phyloP scores from a whole-genome alignment of 139 green algal genomes.

The Chlamydomonas eustigma region DNA sequence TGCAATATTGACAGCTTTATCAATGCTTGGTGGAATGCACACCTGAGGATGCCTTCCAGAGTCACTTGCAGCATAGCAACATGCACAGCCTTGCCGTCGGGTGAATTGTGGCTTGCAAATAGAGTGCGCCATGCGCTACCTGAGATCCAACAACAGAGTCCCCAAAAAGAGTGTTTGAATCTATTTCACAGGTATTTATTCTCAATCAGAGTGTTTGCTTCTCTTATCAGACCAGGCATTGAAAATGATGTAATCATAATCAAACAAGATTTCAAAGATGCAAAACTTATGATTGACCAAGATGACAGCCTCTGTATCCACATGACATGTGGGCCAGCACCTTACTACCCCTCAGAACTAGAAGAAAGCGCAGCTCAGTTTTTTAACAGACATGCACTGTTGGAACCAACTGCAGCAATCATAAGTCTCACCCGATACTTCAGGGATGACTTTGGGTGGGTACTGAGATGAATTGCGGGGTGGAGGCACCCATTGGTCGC shows the following conservation, averaged over 20 bases:
- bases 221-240: neutral
- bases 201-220: neutral
- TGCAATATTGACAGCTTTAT: neutral
- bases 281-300: neutral
- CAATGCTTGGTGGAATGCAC: neutral
- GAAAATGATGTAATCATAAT: neutral
- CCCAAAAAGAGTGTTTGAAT: neutral
- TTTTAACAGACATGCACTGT: no score
- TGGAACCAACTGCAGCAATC: no score
- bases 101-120: neutral
- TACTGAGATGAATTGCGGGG: neutral
- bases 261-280: neutral
- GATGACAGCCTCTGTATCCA: no score
- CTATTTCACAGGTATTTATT: neutral
- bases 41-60: constrained; percentile 7
- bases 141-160: neutral
- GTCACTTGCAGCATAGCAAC: constrained; percentile 6
- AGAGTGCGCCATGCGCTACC: neutral
- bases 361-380: no score
- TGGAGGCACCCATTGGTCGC: neutral
- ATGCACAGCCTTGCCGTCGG: neutral
- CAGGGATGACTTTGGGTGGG: neutral
- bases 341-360: no score
- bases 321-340: no score
- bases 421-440: neutral